A percentile compares a stretch with the other conserved stretches of the same genome.
These are phyloP conservation scores for Globisporangium middletonii DNA, from an alignment of 352 stramenopile species.

Conservation along the genomic window DNA sequence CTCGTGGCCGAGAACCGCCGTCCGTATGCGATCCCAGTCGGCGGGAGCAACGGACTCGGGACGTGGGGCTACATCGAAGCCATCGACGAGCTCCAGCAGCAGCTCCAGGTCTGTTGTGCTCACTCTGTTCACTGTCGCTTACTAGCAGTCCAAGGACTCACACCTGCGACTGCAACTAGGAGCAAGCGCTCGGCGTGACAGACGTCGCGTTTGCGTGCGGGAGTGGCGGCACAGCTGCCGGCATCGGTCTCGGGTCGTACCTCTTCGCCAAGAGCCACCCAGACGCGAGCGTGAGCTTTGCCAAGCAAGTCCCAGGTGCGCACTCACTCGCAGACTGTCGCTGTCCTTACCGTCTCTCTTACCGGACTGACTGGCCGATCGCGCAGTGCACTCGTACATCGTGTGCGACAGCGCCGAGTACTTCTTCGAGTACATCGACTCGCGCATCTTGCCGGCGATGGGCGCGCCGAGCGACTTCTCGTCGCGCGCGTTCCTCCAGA, in stretches of 20 bases:
- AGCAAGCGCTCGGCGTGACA: slow-evolving; percentile 47
- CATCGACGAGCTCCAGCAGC: slow-evolving; percentile 85
- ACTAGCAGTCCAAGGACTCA: no score
- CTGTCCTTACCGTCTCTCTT: background rate
- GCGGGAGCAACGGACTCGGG: slow-evolving; percentile 89
- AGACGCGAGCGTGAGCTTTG: slow-evolving; percentile 28
- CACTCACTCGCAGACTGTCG: background rate
- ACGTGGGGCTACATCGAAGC: slow-evolving; percentile 93
- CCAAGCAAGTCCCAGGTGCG: slow-evolving; percentile 23
- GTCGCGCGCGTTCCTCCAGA: slow-evolving; percentile 64
- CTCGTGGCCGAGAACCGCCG: slow-evolving; percentile 45
- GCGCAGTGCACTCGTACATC: slow-evolving; percentile 67
- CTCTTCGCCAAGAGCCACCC: slow-evolving; percentile 34
- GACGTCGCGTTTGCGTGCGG: slow-evolving; percentile 85
- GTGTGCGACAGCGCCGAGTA: slow-evolving; percentile 84
- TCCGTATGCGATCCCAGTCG: slow-evolving; percentile 80
- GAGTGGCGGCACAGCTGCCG: slow-evolving; percentile 72
- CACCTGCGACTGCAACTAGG: slow-evolving; percentile 13
- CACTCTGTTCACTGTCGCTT: background rate
- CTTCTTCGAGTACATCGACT: slow-evolving; percentile 80
- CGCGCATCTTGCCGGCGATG: slow-evolving; percentile 67
- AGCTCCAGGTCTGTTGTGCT: slow-evolving; percentile 31
- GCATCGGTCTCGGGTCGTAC: slow-evolving; percentile 67
- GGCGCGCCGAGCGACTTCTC: slow-evolving; percentile 37
- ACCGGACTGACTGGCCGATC: background rate